Evolutionary conservation across 805 yeast genomes (phyloP), one percentile per base, ranked within the genome.

Genomic region (Vanderwaltozyma tropicalis): DNA sequence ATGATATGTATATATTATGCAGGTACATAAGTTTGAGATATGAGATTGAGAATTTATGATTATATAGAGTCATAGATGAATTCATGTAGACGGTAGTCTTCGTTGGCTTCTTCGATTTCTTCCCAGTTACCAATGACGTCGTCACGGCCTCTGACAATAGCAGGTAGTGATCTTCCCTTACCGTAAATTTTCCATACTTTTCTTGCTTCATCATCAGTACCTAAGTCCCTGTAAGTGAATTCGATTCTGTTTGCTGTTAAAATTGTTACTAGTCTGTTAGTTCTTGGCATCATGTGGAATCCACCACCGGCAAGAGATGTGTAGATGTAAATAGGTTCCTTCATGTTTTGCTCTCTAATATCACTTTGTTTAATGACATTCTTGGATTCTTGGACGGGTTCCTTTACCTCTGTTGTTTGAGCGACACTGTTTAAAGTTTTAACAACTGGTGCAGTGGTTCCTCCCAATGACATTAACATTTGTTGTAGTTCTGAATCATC

Each of bases 221-320:
- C 95, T 37, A 86, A 62, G 55, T 87, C 96, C 41, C 82, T 74
- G 53, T 75, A 71, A 22, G 74, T 71, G 55, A 76, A 83, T 41
- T 73, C 67, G 36, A 87, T 64, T 34, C 76, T 71, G 56, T 86
- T 82, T 4, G 88, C 94, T 28, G 75, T 71, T 37, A 87, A 67
- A 38, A 87, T 83, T 0, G 86, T 80, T 11, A 72, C 72, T 40
- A 88, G 61, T 39, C 94, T 66, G 51, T 81, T 83, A 13, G 95
- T 86, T 48, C 88, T 68, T 13, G 80, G 72, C 45, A 78, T 74
- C 58, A 88, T 75, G 55, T 80, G 82, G 71, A 76, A 78, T 1
- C 92, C 94, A 38, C 76, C 77, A 20, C 94, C 94, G 0, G 95
- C 89, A 31, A 86, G 66, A 0, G 96, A 88, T 0, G 96, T 87